These are phyloP conservation scores for Aspergillus fumigatiaffinis DNA, from an alignment of 2,329 filamentous ascomycete species.

Conservation along the genomic window DNA sequence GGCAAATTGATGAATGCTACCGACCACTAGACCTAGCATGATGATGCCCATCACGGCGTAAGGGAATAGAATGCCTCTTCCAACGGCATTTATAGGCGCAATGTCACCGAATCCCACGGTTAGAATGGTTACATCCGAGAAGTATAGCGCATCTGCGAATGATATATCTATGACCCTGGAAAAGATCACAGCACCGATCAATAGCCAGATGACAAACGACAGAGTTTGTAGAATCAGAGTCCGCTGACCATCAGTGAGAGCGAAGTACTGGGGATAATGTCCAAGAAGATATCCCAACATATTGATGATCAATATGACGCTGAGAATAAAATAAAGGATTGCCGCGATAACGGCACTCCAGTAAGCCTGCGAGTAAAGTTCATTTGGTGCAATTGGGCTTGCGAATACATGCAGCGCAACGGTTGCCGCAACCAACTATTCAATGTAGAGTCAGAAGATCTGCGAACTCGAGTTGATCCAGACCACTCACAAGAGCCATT, in stretches of 20 bases:
- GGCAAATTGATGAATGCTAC: conserved; percentile 68
- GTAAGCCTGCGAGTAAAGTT: conserved; percentile 73
- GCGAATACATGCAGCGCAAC: conserved; percentile 62
- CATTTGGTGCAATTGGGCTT: conserved; percentile 42
- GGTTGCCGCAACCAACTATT: conserved; percentile 62
- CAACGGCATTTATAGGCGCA: conserved; percentile 53
- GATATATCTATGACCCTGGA: conserved; percentile 67
- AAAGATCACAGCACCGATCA: conserved; percentile 73
- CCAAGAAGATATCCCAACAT: conserved; percentile 71
- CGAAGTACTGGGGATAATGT: conserved; percentile 75
- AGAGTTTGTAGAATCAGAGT: conserved; percentile 91
- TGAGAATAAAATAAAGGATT: conserved; percentile 72
- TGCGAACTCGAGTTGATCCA: not conserved
- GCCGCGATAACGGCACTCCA: conserved; percentile 83
- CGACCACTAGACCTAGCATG: conserved; percentile 77
- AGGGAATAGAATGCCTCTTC: conserved; percentile 71
- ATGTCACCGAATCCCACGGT: conserved; percentile 62
- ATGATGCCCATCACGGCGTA: conserved; percentile 81
- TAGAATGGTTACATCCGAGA: conserved; percentile 66
- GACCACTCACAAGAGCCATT: conserved; percentile 51
- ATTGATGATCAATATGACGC: conserved; percentile 72
- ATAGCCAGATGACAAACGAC: conserved; percentile 75
- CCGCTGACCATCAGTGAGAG: conserved; percentile 72
- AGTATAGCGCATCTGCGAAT: conserved; percentile 75
- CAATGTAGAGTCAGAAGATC: not conserved